phyloP scores from a whole-genome alignment of 768 basidiomycete genomes.

The Mycena sanguinolenta region DNA sequence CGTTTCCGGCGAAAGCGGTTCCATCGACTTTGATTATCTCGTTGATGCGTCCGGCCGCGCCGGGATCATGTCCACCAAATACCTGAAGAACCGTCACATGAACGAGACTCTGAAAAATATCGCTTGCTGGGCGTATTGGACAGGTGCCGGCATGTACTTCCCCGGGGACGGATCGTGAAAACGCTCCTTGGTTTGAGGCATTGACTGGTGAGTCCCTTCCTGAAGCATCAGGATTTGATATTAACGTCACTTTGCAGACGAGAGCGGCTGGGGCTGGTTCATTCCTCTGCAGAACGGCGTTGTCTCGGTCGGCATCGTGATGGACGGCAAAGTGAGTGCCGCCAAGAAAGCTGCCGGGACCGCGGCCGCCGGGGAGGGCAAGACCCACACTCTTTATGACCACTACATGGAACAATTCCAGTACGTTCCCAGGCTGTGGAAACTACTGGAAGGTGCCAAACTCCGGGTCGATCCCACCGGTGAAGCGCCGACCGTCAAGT shows the following conservation, averaged over 20 bases:
- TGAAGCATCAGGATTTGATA: neutral
- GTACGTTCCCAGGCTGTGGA: slow-evolving; percentile 49
- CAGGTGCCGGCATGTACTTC: slow-evolving; percentile 45
- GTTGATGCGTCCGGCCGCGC: slow-evolving; percentile 66
- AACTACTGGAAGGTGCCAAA: slow-evolving; percentile 45
- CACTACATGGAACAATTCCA: slow-evolving; percentile 52
- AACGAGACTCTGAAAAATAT: slow-evolving; percentile 62
- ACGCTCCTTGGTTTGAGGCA: slow-evolving; percentile 30
- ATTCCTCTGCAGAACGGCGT: slow-evolving; percentile 52
- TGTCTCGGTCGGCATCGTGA: slow-evolving; percentile 53
- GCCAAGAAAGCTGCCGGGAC: slow-evolving; percentile 35
- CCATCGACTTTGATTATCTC: slow-evolving; percentile 62
- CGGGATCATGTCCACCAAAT: slow-evolving; percentile 62
- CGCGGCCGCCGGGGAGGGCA: slow-evolving; percentile 18
- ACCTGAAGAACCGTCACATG: slow-evolving; percentile 60
- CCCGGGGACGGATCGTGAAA: slow-evolving; percentile 25
- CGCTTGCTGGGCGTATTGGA: slow-evolving; percentile 63
- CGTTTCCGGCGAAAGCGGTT: slow-evolving; percentile 37
- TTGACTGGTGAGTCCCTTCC: slow-evolving; percentile 13
- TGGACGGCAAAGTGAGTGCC: slow-evolving; percentile 45
- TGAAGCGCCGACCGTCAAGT: slow-evolving; percentile 36
- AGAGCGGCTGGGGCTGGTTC: slow-evolving; percentile 57
- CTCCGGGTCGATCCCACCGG: slow-evolving; percentile 38
- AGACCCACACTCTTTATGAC: slow-evolving; percentile 38
- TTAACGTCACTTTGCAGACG: slow-evolving; percentile 42